phyloP scores from a whole-genome alignment of 1,139 yeast genomes.

The Meyerozyma carpophila region DNA sequence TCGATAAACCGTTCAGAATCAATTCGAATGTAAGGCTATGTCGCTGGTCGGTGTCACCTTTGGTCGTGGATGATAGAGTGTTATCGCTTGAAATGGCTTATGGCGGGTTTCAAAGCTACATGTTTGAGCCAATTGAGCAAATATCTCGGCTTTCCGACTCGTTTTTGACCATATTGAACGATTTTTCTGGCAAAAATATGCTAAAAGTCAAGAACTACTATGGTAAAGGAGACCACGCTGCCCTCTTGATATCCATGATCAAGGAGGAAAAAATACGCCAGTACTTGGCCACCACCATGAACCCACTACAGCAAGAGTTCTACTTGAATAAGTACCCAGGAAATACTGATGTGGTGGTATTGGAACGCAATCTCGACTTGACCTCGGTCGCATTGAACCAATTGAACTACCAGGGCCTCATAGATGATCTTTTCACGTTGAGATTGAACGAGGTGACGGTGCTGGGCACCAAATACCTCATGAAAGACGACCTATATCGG shows the following conservation, averaged over 20 bases:
- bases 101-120: conserved; percentile 24
- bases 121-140: conserved; percentile 30
- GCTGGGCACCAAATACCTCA: conserved; percentile 8
- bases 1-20: conserved; percentile 9
- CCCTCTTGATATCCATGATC: conserved; percentile 23
- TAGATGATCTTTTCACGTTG: conserved; percentile 65
- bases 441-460: conserved; percentile 39
- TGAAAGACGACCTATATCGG: conserved; percentile 30
- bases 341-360: conserved; percentile 59
- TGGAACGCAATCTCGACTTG: conserved; percentile 75
- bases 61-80: conserved; percentile 22
- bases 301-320: conserved; percentile 33
- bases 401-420: conserved; percentile 74
- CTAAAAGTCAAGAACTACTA: conserved; percentile 33
- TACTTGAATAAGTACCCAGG: conserved; percentile 31
- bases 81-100: conserved; percentile 14
- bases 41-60: conserved; percentile 31
- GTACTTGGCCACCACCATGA: conserved; percentile 22
- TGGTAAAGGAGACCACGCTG: conserved; percentile 37
- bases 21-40: conserved; percentile 20
- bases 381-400: conserved; percentile 71
- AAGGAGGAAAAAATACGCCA: conserved; percentile 23
- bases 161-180: conserved; percentile 18
- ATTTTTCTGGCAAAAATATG: conserved; percentile 9
- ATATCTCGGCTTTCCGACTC: conserved; percentile 23